Evolutionary conservation across 495 filamentous ascomycete species (phyloP).

Genomic region (Lasiosphaeria hispida): DNA sequence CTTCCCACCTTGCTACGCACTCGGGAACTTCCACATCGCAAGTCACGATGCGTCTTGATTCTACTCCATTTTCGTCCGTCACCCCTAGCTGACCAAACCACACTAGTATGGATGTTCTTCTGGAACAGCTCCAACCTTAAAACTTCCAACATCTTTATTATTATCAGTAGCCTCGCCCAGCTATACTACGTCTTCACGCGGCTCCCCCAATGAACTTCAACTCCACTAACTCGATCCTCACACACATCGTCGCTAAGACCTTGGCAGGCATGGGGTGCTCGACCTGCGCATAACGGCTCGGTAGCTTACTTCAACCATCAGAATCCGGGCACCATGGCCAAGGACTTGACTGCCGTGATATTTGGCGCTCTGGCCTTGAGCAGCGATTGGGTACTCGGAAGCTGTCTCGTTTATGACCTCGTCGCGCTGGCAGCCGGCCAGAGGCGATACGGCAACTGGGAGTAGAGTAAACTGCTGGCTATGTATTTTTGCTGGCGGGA

Average conservation of each 20-base stretch:
- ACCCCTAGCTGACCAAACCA: neutral
- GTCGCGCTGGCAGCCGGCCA: slow-evolving; percentile 49
- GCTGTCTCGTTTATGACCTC: slow-evolving; percentile 52
- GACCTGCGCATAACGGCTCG: slow-evolving; percentile 53
- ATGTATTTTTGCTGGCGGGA: slow-evolving; percentile 45
- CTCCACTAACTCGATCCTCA: slow-evolving; percentile 45
- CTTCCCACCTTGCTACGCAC: slow-evolving; percentile 45
- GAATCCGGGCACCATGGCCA: slow-evolving; percentile 39
- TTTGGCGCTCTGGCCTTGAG: slow-evolving; percentile 40
- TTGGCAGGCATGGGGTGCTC: slow-evolving; percentile 55
- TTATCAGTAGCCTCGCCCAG: slow-evolving; percentile 49
- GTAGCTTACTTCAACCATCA: slow-evolving; percentile 47
- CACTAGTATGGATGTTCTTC: slow-evolving; percentile 54
- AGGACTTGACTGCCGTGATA: slow-evolving; percentile 44
- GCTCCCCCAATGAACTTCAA: slow-evolving; percentile 45
- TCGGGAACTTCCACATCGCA: slow-evolving; percentile 53
- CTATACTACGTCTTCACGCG: slow-evolving; percentile 46
- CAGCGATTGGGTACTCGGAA: slow-evolving; percentile 54
- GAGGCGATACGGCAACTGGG: slow-evolving; percentile 26
- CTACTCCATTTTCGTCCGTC: neutral
- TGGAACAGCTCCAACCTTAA: slow-evolving; percentile 47
- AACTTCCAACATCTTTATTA: slow-evolving; percentile 48
- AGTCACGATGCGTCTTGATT: slow-evolving; percentile 28
- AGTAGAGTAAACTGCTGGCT: slow-evolving; percentile 46
- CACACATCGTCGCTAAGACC: slow-evolving; percentile 50